Base-by-base conservation (phyloP, 345 rosid genomes). In the Citropsis articulata region DNA sequence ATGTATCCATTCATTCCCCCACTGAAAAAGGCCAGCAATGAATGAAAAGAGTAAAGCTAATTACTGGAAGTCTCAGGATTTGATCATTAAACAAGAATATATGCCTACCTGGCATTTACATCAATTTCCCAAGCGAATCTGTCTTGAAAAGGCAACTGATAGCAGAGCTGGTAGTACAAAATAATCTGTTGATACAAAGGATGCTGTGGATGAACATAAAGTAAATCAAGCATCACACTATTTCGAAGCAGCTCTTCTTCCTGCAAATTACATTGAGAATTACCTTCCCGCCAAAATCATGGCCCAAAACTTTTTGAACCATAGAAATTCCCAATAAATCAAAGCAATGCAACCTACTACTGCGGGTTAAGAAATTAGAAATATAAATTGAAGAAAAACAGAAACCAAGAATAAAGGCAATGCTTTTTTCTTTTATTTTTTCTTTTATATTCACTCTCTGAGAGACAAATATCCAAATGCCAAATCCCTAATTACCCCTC, bases 1-100 rank as follows among this genome's bases (percentile, higher is more conserved):
- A 97, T 80, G 84, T 63, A 94, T 27, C 99, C 99, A 77, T 90
- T 97, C 97, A 93, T 91, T 77, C 97, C 98, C 86, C 86, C 89
- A 84, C 99, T 97, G 91, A 77, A 85, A 82, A 53, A 81, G 25
- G 45, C 73, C 66, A 67, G 80, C 60, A 77, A 80, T 24, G 30
- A 70, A 35, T 57, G 19, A 84, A 31, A 66, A 61, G 71, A 45
- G 80, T 67, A 78, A 75, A 79, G 61, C 45, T 38, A 81, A 63
- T 64, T 35, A 60, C 50, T 42, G 65, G 57, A 81, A 64, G 40
- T 42, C 40, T 31, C 55, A 62, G 14, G 66, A 42, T 38, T 80
- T 36, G 66, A 67, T 56, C 24, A 67, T 62, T 7, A 53, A 56
- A 55, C 30, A 30, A 9, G 60, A 38, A 72, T 48, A 69, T 64